Evolutionary conservation across 306 rosid species (phyloP), one percentile per base, ranked within the genome.

Genomic region (Glycine soja): DNA sequence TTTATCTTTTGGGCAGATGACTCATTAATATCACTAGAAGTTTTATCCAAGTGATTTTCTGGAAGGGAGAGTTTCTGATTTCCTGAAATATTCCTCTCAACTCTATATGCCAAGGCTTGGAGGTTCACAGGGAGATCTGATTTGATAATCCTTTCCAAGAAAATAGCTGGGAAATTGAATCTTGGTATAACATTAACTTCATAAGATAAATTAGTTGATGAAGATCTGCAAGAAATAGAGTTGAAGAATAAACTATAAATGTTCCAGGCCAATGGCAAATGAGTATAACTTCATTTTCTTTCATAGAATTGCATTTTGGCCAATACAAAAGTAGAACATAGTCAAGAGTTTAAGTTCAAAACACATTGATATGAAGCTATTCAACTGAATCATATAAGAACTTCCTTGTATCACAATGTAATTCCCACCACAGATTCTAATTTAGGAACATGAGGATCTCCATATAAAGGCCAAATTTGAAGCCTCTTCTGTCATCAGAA

Each of bases 91-190:
- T 54, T 86, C 83, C 72, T 92, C 87, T 94, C 97, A 48, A 92
- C 97, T 87, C 95, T 90, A 72, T 82, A 80, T 48, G 97, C 99
- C 87, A 95, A 85, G 76, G 99, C 97, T 76, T 70, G 88, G 62
- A 95, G 99, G 83, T 95, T 95, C 59, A 93, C 92, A 30, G 99
- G 99, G 76, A 95, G 97, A 86, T 93, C 97, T 47, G 99, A 89
- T 78, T 95, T 88, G 81, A 93, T 89, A 74, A 95, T 95, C 88
- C 96, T 89, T 87, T 95, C 97, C 78, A 91, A 85, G 84, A 95
- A 90, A 87, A 95, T 95, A 59, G 97, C 97, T 24, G 97, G 99
- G 80, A 95, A 89, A 81, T 93, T 95, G 88, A 95, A 88, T 82
- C 98, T 90, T 47, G 99, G 99, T 74, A 95, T 89, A 85, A 95